phyloP scores from a whole-genome alignment of 805 yeast genomes.

The Spathaspora hagerdaliae region DNA sequence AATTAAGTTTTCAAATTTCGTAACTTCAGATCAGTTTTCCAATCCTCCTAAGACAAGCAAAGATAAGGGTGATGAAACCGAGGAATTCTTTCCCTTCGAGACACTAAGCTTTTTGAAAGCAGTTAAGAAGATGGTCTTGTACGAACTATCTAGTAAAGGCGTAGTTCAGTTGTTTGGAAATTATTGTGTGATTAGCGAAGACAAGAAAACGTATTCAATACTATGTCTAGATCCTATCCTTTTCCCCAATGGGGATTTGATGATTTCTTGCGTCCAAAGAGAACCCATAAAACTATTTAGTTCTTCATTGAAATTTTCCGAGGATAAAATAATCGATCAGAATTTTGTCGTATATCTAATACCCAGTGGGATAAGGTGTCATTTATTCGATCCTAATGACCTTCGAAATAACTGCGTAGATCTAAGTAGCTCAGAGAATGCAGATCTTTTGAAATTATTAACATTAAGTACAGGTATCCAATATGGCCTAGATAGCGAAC shows the following conservation, averaged over 20 bases:
- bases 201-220: slow-evolving; percentile 10
- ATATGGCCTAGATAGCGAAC: slow-evolving; percentile 9
- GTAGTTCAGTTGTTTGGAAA: slow-evolving; percentile 34
- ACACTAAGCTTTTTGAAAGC: slow-evolving; percentile 37
- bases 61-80: slow-evolving; percentile 7
- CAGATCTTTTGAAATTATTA: slow-evolving; percentile 25
- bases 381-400: slow-evolving; percentile 28
- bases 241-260: slow-evolving; percentile 35
- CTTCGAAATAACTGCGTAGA: slow-evolving; percentile 16
- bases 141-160: slow-evolving; percentile 24
- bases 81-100: slow-evolving; percentile 29
- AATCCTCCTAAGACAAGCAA: slow-evolving; percentile 22
- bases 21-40: slow-evolving; percentile 22
- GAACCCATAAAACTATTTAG: slow-evolving; percentile 22
- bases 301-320: slow-evolving; percentile 15
- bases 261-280: slow-evolving; percentile 26
- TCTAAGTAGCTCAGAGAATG: slow-evolving; percentile 15
- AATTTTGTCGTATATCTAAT: slow-evolving; percentile 34
- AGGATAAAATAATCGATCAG: slow-evolving; percentile 7
- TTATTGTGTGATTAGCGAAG: slow-evolving; percentile 21
- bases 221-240: slow-evolving; percentile 36
- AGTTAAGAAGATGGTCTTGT: slow-evolving; percentile 33
- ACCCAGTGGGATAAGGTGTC: slow-evolving; percentile 43
- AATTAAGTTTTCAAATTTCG: slow-evolving; percentile 18
- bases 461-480: slow-evolving; percentile 34